phyloP scores from a whole-genome alignment of 441 rosid genomes.

The Bruguiera hainesii region DNA sequence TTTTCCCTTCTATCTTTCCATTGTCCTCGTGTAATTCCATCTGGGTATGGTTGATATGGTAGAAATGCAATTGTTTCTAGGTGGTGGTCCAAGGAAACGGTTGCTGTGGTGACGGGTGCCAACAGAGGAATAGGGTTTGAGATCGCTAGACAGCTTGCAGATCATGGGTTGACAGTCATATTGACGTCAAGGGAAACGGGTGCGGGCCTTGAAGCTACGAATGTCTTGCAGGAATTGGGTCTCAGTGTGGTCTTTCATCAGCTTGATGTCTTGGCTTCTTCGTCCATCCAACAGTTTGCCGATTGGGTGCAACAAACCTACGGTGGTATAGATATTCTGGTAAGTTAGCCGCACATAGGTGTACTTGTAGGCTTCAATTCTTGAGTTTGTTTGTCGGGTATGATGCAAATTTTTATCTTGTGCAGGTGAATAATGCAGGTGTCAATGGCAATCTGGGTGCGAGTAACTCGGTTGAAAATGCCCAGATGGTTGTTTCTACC shows the following conservation, averaged over 20 bases:
- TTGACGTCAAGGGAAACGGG: conserved; percentile 66
- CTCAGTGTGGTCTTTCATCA: conserved; percentile 64
- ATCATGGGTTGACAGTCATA: conserved; percentile 75
- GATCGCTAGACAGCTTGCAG: conserved; percentile 75
- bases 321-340: conserved; percentile 75
- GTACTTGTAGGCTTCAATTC: too few relatives aligned
- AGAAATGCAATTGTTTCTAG: conserved; percentile 26
- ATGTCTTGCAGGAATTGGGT: conserved; percentile 62
- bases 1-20: neutral
- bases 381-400: neutral
- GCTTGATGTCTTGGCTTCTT: conserved; percentile 55
- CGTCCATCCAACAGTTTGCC: conserved; percentile 47
- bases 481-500: conserved; percentile 54
- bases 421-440: conserved; percentile 96
- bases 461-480: conserved; percentile 68
- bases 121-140: conserved; percentile 93
- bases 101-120: conserved; percentile 88
- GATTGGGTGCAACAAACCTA: conserved; percentile 60
- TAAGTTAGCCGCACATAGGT: conserved; percentile 22
- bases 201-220: conserved; percentile 66
- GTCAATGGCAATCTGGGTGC: conserved; percentile 74
- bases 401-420: conserved; percentile 6
- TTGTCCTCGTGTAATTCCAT: neutral
- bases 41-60: neutral
- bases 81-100: conserved; percentile 87